Evolutionary conservation across 148 eudicot genomes (phyloP).

Genomic region (Arbutus unedo): DNA sequence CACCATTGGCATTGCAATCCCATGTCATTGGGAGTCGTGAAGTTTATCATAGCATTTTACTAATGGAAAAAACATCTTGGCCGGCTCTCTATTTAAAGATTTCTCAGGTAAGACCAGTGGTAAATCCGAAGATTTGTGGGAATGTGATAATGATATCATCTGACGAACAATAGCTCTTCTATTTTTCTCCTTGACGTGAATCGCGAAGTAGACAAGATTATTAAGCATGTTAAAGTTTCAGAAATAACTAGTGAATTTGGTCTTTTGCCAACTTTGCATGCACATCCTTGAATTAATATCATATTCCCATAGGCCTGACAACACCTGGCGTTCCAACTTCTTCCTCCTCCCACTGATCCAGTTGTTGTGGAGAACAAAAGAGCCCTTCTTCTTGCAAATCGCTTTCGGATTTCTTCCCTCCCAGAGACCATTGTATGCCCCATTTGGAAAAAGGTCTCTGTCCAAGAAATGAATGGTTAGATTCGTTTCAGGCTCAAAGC

Average conservation of each 20-base stretch:
- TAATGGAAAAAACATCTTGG: constrained; percentile 5
- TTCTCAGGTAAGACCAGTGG: constrained; percentile 13
- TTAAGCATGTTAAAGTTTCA: constrained; percentile 17
- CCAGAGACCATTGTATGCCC: constrained; percentile 80
- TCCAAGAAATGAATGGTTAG: constrained; percentile 70
- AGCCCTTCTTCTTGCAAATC: constrained; percentile 58
- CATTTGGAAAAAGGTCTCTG: constrained; percentile 83
- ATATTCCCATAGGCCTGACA: constrained; percentile 79
- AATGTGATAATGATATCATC: background rate
- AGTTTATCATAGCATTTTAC: background rate
- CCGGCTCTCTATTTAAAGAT: constrained; percentile 17
- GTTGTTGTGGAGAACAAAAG: constrained; percentile 77
- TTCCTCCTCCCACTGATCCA: constrained; percentile 82
- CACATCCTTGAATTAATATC: constrained; percentile 72
- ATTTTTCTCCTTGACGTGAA: constrained; percentile 7
- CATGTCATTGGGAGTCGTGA: background rate
- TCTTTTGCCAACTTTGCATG: constrained; percentile 1
- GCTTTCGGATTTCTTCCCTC: constrained; percentile 44
- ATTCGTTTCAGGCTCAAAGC: constrained; percentile 72
- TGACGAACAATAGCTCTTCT: background rate
- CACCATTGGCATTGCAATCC: background rate
- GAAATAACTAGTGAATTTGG: constrained; percentile 18
- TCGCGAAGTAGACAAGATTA: background rate
- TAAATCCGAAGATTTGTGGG: constrained; percentile 21
- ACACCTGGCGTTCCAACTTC: constrained; percentile 78